phyloP scores from a whole-genome alignment of 306 rosid genomes.

The Castanea crenata region DNA sequence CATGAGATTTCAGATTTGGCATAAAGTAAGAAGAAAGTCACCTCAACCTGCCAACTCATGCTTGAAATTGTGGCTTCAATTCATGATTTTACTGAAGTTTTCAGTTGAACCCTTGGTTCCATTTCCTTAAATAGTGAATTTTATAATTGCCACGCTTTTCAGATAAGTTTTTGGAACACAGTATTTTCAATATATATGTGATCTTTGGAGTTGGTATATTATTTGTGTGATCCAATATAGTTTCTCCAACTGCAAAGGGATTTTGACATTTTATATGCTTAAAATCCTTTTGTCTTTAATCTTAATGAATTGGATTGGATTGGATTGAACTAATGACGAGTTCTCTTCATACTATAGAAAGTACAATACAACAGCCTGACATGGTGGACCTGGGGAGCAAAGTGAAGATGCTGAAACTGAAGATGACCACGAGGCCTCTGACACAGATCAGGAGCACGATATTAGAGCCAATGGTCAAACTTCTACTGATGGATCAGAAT shows the following conservation, averaged over 20 bases:
- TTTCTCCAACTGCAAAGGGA: not conserved
- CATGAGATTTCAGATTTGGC: too few relatives aligned
- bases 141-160: too few relatives aligned
- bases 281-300: not conserved
- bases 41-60: too few relatives aligned
- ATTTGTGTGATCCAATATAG: not conserved
- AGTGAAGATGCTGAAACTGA: constrained; percentile 49
- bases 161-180: too few relatives aligned
- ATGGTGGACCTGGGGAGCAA: constrained; percentile 24
- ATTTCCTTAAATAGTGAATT: too few relatives aligned
- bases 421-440: constrained; percentile 42
- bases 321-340: constrained; percentile 29
- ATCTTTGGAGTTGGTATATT: not conserved
- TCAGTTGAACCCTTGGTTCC: too few relatives aligned
- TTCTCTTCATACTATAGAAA: constrained; percentile 26
- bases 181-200: too few relatives aligned
- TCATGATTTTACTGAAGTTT: too few relatives aligned
- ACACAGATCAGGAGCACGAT: constrained; percentile 49
- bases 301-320: not conserved
- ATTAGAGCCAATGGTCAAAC: constrained; percentile 25
- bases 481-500: constrained; percentile 33
- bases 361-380: constrained; percentile 23
- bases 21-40: too few relatives aligned
- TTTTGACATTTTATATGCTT: not conserved
- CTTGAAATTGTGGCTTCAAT: too few relatives aligned